Conservation (phyloP, 2,329 filamentous ascomycete species). For the Aspergillus quadrilineatus region DNA sequence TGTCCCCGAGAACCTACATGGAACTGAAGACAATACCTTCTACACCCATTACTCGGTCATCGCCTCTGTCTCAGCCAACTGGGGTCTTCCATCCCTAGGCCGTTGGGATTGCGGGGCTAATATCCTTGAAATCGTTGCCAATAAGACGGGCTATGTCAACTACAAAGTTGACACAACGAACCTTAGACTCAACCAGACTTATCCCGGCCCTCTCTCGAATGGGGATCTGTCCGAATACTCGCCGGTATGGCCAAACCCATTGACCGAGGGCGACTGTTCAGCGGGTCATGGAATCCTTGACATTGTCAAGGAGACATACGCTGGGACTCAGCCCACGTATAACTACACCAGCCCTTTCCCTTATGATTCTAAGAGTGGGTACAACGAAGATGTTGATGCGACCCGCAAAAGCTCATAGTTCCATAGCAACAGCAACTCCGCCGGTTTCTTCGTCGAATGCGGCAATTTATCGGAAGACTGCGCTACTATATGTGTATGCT, state of each 20-base stretch:
- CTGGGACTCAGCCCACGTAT: constrained; percentile 29
- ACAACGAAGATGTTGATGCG: constrained; percentile 24
- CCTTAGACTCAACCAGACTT: constrained; percentile 56
- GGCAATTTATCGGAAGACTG: neutral
- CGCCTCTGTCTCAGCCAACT: constrained; percentile 67
- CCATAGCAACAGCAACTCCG: neutral
- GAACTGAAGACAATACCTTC: constrained; percentile 67
- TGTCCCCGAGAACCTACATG: constrained; percentile 63
- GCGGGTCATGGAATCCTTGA: constrained; percentile 38
- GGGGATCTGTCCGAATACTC: constrained; percentile 28
- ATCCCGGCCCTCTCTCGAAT: constrained; percentile 48
- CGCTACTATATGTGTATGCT: neutral
- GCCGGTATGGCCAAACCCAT: constrained; percentile 31
- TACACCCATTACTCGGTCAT: constrained; percentile 73
- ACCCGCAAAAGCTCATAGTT: constrained; percentile 19
- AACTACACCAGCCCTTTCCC: constrained; percentile 37
- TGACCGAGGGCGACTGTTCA: constrained; percentile 31
- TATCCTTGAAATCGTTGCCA: constrained; percentile 62
- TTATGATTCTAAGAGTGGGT: constrained; percentile 20
- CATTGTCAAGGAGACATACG: constrained; percentile 35
- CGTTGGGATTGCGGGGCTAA: constrained; percentile 73
- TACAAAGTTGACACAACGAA: constrained; percentile 41
- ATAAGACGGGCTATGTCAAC: constrained; percentile 58
- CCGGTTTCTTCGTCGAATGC: neutral
- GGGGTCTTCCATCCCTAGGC: constrained; percentile 66